Conservation (phyloP, 2,329 filamentous ascomycete genomes). For the Aspergillus jensenii region DNA sequence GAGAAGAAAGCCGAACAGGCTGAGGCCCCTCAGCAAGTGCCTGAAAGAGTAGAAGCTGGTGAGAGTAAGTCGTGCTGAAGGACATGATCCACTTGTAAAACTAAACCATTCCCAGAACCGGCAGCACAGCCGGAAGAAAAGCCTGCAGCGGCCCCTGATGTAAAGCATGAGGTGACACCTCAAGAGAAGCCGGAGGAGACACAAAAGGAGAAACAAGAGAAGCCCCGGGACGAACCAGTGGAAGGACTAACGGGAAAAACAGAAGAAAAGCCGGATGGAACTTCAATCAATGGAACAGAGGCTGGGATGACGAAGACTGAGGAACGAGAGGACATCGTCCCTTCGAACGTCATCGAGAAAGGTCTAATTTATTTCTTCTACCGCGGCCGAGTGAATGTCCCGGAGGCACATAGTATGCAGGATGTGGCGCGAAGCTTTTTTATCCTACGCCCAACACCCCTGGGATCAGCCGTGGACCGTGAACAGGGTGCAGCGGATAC, state of each 20-base stretch:
- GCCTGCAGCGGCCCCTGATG: slow-evolving; percentile 1
- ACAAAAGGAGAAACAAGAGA: not conserved
- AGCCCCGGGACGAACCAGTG: slow-evolving; percentile 1
- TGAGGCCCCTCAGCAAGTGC: slow-evolving; percentile 5
- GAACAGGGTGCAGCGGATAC: slow-evolving; percentile 53
- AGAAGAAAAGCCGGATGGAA: slow-evolving; percentile 8
- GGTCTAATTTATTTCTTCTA: slow-evolving; percentile 91
- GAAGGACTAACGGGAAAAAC: slow-evolving; percentile 10
- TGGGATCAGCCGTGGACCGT: slow-evolving; percentile 64
- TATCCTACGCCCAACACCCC: slow-evolving; percentile 70
- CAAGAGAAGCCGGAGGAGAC: slow-evolving; percentile 12
- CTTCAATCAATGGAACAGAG: slow-evolving; percentile 21
- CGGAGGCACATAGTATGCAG: slow-evolving; percentile 65
- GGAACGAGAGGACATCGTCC: slow-evolving; percentile 51
- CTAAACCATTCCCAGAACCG: not conserved
- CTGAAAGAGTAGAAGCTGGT: slow-evolving; percentile 14
- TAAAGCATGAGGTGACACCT: slow-evolving; percentile 9
- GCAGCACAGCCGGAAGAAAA: slow-evolving; percentile 5
- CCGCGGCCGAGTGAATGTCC: slow-evolving; percentile 71
- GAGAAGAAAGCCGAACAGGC: slow-evolving; percentile 12
- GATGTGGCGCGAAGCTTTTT: slow-evolving; percentile 80
- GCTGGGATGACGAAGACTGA: slow-evolving; percentile 51
- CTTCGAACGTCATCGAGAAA: slow-evolving; percentile 74
- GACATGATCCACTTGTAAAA: not conserved
- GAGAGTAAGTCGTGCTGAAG: slow-evolving; percentile 4